phyloP scores from a whole-genome alignment of 2,329 filamentous ascomycete species.

The Fusarium pseudonygamai region DNA sequence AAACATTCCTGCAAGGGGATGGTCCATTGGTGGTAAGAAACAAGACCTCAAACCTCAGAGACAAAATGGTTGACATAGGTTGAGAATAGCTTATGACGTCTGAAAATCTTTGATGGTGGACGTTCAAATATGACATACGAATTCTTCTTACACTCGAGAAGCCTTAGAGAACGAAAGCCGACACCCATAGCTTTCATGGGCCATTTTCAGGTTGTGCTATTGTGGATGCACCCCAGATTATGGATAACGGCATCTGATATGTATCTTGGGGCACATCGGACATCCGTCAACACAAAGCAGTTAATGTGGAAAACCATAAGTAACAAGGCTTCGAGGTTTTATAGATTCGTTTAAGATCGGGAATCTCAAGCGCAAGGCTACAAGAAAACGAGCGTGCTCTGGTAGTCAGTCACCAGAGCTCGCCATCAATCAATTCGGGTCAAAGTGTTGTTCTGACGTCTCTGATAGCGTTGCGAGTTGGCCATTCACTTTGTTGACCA shows the following conservation, averaged over 20 bases:
- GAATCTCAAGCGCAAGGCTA: slow-evolving; percentile 8
- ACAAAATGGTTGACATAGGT: background rate
- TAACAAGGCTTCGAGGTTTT: background rate
- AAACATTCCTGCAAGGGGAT: background rate
- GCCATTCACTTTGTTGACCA: slow-evolving; percentile 19
- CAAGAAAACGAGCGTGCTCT: background rate
- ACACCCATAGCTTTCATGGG: background rate
- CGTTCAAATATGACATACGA: background rate
- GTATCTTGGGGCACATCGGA: slow-evolving; percentile 23
- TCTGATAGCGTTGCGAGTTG: background rate
- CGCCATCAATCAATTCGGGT: slow-evolving; percentile 23
- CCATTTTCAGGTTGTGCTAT: slow-evolving; percentile 21
- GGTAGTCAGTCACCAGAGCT: slow-evolving; percentile 8
- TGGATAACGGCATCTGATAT: slow-evolving; percentile 21
- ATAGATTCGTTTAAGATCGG: background rate
- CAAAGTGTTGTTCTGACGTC: background rate
- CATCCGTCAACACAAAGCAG: slow-evolving; percentile 5
- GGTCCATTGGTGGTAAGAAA: background rate
- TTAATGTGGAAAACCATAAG: background rate
- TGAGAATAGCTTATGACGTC: background rate
- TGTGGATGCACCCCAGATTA: slow-evolving; percentile 40
- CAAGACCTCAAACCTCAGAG: background rate
- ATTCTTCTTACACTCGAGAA: background rate
- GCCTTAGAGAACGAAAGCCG: background rate
- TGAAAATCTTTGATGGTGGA: background rate